Evolutionary conservation across 441 rosid species (phyloP), one percentile per base, ranked within the genome.

Genomic region (Adansonia madagascariensis): DNA sequence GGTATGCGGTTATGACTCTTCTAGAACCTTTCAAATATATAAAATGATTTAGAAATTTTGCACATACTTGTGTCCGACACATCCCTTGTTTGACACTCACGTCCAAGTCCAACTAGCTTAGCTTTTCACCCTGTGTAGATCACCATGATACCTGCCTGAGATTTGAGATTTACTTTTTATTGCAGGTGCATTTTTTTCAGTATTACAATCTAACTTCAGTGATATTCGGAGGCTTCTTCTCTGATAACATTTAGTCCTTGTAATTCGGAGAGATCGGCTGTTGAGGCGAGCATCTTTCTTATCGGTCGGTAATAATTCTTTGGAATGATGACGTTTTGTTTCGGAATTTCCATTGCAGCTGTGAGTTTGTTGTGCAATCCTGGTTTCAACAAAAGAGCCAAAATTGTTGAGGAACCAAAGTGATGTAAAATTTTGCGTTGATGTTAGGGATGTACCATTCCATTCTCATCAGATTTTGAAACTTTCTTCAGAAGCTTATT

Each of bases 111-210:
- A 35, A 35, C 41, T 35, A 35, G 41, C 6, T 35, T 35, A 35
- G 41, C 43, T 3, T 27, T 61, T 6, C 24, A n/a, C 24, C 41
- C 8, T 27, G 6, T 61, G 17, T n/a, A 17, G 6, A 1, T 43
- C 15, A 46, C 44, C 18, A 46, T 44, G 69, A 39, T 65, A 14
- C 49, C 35, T 17, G 70, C 17, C 22, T 56, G 22, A 77, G 11
- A 9, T 65, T 70, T 64, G 41, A 60, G 62, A 35, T 35, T 35
- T 68, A 20, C 56, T 18, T 73, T 52, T 31, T 3, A 56, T 78
- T 85, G 90, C 94, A 96, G 99, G 98, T 85, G 92, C 91, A 41
- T 92, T 96, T 80, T 77, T 96, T 46, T 83, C 97, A 22, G 91
- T 86, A 59, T 81, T 94, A 78, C 86, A 89, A 39, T 80, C 91